phyloP scores from a whole-genome alignment of 2,329 filamentous ascomycete species.

The Diaporthe sp. region DNA sequence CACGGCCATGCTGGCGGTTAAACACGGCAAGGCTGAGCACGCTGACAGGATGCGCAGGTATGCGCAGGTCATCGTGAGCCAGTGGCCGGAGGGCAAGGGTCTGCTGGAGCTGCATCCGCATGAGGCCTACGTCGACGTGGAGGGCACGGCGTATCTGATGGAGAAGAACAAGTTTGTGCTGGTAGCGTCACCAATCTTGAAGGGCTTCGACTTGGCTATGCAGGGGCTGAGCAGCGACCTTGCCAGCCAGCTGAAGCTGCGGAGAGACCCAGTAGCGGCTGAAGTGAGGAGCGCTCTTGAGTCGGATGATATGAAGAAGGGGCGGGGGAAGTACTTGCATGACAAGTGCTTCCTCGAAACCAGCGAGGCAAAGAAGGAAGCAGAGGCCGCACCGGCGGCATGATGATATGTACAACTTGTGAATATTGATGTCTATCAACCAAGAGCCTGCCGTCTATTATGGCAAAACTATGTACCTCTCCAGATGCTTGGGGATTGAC shows the following conservation, averaged over 20 bases:
- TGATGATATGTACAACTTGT: slow-evolving; percentile 40
- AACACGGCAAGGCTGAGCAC: slow-evolving; percentile 48
- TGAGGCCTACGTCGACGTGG: slow-evolving; percentile 45
- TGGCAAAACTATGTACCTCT: slow-evolving; percentile 94
- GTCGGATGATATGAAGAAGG: slow-evolving; percentile 33
- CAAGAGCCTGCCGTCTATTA: slow-evolving; percentile 52
- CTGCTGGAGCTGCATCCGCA: slow-evolving; percentile 53
- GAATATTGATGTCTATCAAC: slow-evolving; percentile 31
- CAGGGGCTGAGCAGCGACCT: slow-evolving; percentile 51
- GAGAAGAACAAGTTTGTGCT: slow-evolving; percentile 51
- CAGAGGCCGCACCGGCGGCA: neutral
- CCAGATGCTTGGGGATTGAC: slow-evolving; percentile 85
- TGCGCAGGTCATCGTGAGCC: slow-evolving; percentile 51
- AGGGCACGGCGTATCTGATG: slow-evolving; percentile 50
- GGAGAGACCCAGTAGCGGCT: slow-evolving; percentile 40
- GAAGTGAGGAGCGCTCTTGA: slow-evolving; percentile 45
- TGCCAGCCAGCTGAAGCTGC: slow-evolving; percentile 49
- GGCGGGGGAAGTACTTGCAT: slow-evolving; percentile 46
- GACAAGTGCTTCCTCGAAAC: slow-evolving; percentile 46
- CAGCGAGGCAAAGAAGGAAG: slow-evolving; percentile 32
- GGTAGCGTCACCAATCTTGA: slow-evolving; percentile 53
- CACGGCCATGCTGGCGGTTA: slow-evolving; percentile 54
- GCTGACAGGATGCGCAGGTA: slow-evolving; percentile 53
- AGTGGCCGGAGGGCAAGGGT: slow-evolving; percentile 56
- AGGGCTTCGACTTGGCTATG: slow-evolving; percentile 60